Evolutionary conservation across 305 asterid genomes (phyloP), one percentile per base, ranked within the genome.

Genomic region (Caryopteris hybrid): DNA sequence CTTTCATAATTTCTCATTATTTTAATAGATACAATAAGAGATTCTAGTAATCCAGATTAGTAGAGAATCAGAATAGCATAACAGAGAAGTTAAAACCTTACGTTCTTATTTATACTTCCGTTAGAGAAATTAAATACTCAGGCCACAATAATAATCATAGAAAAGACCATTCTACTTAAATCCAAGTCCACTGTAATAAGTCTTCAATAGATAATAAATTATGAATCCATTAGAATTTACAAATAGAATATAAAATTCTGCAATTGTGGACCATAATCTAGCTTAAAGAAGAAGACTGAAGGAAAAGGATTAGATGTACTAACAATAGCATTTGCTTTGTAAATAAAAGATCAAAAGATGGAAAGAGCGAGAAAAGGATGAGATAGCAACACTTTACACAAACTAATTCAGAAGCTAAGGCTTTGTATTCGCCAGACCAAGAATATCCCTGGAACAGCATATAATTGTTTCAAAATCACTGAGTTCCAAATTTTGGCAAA

Each of bases 381-480:
- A 52, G 74, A 68, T 78, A 64, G 78, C 69, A 52, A 61, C 78
- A 63, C 78, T 78, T 67, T 70, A 16, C 6, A n/a, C 74, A 76
- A 54, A 61, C 73, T 71, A 76, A 79, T 79, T 58, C 76, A 81
- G 14, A 66, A 59, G 41, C 59, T 45, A 77, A 76, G 66, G 77
- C 74, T 63, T 52, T 53, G 1, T 29, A 55, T 67, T 60, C 51
- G 2, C 50, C 62, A 52, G 52, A 55, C 41, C 39, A 8, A 72
- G 75, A 65, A 75, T 56, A 75, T 77, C 64, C 78, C 81, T 68
- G 21, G 11, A 36, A 38, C 54, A 39, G 6, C 58, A 64, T 20
- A 29, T 36, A 43, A 61, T 68, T 58, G 23, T 60, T 45, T 50
- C 48, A 6, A 36, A 36, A 36, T 36, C 39, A 36, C 0, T 6